Evolutionary conservation across 176 grass and related monocot genomes (phyloP).

Genomic region (Oryza glumipatula): DNA sequence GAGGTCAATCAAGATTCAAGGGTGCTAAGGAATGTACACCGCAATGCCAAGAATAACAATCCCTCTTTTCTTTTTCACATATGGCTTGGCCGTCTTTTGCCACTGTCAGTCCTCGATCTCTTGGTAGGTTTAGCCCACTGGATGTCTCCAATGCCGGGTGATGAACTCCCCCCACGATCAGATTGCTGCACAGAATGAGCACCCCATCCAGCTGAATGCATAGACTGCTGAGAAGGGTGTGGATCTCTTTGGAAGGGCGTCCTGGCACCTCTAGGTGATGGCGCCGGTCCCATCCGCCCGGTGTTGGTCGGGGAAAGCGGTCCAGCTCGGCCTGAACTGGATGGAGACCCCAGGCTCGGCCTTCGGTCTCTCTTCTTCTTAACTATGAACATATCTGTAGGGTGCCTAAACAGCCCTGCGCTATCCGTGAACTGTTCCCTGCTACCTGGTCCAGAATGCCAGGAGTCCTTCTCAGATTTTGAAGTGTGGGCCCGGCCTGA

Average conservation of each 20-base stretch:
- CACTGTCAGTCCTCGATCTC: slow-evolving; percentile 76
- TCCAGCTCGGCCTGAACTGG: slow-evolving; percentile 66
- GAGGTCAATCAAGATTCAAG: slow-evolving; percentile 4
- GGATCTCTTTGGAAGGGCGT: slow-evolving; percentile 64
- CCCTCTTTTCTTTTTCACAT: slow-evolving; percentile 43
- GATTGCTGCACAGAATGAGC: slow-evolving; percentile 36
- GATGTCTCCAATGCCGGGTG: slow-evolving; percentile 72
- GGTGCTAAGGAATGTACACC: slow-evolving; percentile 41
- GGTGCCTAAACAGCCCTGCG: slow-evolving; percentile 59
- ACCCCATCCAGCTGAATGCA: slow-evolving; percentile 60
- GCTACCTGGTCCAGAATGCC: slow-evolving; percentile 40
- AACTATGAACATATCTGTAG: slow-evolving; percentile 79
- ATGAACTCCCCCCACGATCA: slow-evolving; percentile 40
- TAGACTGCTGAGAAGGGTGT: slow-evolving; percentile 51
- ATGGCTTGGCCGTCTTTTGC: slow-evolving; percentile 90
- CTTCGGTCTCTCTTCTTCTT: slow-evolving; percentile 97
- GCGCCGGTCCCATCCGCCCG: slow-evolving; percentile 47
- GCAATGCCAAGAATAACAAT: background rate
- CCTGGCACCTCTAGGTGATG: slow-evolving; percentile 61
- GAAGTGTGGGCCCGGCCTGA: slow-evolving; percentile 38
- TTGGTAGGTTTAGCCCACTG: slow-evolving; percentile 96
- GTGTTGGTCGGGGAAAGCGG: slow-evolving; percentile 60
- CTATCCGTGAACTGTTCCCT: slow-evolving; percentile 46
- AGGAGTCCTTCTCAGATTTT: slow-evolving; percentile 63
- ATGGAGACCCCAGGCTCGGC: slow-evolving; percentile 51